phyloP scores from a whole-genome alignment of 164 flowering plant species.

The Euptelea pleiosperma region DNA sequence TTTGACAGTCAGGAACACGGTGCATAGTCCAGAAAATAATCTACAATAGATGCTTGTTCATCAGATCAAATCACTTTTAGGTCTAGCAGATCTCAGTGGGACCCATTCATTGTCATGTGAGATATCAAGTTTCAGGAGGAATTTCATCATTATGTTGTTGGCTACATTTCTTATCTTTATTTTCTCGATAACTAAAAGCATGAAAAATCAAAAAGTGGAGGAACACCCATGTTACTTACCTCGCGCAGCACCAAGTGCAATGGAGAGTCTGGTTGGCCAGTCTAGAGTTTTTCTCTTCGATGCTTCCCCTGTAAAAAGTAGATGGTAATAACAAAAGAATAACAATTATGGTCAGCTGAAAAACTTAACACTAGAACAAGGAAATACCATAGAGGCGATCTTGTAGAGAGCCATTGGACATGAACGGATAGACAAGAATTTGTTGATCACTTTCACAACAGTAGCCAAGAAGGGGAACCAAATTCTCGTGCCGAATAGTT shows the following conservation, averaged over 20 bases:
- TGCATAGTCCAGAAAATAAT: too few relatives aligned
- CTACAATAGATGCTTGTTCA: too few relatives aligned
- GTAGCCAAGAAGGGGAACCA: constrained; percentile 79
- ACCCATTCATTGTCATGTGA: too few relatives aligned
- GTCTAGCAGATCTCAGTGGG: too few relatives aligned
- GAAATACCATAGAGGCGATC: constrained; percentile 75
- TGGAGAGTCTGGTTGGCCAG: constrained; percentile 75
- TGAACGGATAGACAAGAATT: constrained; percentile 76
- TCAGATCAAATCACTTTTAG: too few relatives aligned
- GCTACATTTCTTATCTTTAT: too few relatives aligned
- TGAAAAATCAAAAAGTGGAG: not conserved
- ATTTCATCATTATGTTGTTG: too few relatives aligned
- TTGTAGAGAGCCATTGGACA: constrained; percentile 91
- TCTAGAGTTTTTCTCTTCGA: constrained; percentile 61
- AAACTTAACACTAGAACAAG: not conserved
- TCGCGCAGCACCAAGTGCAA: constrained; percentile 82
- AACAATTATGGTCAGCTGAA: not conserved
- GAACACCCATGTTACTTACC: constrained; percentile 36
- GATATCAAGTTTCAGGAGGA: too few relatives aligned
- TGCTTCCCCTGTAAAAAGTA: constrained; percentile 50
- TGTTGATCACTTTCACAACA: constrained; percentile 76
- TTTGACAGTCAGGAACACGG: too few relatives aligned
- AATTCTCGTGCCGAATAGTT: constrained; percentile 61
- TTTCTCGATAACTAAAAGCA: not conserved
- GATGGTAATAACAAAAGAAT: constrained; percentile 7